Base-by-base conservation (phyloP, 345 rosid species). In the Populus deltoides region DNA sequence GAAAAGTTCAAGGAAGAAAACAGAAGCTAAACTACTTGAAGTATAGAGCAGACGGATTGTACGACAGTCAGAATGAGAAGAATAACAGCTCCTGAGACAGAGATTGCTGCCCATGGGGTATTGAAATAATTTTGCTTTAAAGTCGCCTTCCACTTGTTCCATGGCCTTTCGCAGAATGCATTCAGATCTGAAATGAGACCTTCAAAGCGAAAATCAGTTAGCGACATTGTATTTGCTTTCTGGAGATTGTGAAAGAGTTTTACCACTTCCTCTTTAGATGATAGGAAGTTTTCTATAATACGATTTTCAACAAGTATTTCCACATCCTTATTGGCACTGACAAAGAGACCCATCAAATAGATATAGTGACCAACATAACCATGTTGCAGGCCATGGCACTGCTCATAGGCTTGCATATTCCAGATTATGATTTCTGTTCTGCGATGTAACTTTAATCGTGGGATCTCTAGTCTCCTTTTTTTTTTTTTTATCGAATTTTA, bases 41-140 rank as follows among this genome's bases (percentile, higher is more conserved):
- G 33, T 31, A 31, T 3, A 31, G 33, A 31, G 33, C 33, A 31
- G 33, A 31, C 33, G 33, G 33, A 13, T 57, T 79, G 80, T 41
- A 79, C 22, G 15, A 79, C 6, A 33, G 75, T 71, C 6, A 79
- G 75, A 3, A 83, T 0, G 45, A 83, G 82, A 17, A 79, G 49
- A 47, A 72, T 20, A 24, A 35, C 27, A 7, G 80, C 80, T 18
- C 68, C 80, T 31, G 66, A 18, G 20, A 83, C 68, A 17, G 82
- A 83, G 68, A 79, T 71, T 25, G 41, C 15, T 2, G 77, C 72
- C 85, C 85, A 72, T 49, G 85, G 85, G 47, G 17, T 76, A 24
- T 68, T 66, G 75, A 83, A 83, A 45, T 83, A 72, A 12, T 72
- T 31, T 5, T 51, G 63, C 53, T 38, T 73, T 59, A 79, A 22